Evolutionary conservation across 2,329 filamentous ascomycete genomes (phyloP).

Genomic region (Lasiodiplodia sp.): DNA sequence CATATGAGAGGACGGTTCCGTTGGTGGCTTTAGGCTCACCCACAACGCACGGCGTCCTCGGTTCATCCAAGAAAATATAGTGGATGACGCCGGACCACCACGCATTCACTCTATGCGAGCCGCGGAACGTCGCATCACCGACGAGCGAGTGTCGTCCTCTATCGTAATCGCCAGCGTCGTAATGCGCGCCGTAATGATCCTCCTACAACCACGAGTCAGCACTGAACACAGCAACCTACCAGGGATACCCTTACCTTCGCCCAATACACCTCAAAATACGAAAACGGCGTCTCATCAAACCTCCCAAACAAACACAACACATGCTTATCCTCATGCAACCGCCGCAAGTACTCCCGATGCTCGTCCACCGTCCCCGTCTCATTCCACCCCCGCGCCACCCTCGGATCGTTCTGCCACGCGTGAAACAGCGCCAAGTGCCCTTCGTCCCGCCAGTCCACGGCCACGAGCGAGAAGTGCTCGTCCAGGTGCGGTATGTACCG

Average conservation of each 20-base stretch:
- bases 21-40: conserved; percentile 78
- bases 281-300: conserved; percentile 75
- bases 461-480: conserved; percentile 79
- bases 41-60: conserved; percentile 61
- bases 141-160: conserved; percentile 69
- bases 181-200: conserved; percentile 67
- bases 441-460: conserved; percentile 69
- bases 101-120: conserved; percentile 62
- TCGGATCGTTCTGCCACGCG: conserved; percentile 83
- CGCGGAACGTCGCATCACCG: conserved; percentile 63
- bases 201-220: conserved; percentile 37
- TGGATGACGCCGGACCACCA: conserved; percentile 67
- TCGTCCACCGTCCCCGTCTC: conserved; percentile 78
- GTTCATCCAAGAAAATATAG: conserved; percentile 66
- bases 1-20: conserved; percentile 74
- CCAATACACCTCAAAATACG: conserved; percentile 85
- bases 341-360: conserved; percentile 74
- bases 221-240: no score
- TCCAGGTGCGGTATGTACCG: conserved; percentile 78
- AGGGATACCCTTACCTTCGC: conserved; percentile 57
- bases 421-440: conserved; percentile 76
- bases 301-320: conserved; percentile 73
- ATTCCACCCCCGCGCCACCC: conserved; percentile 81
- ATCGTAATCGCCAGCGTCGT: conserved; percentile 63
- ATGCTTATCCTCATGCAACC: conserved; percentile 74